Evolutionary conservation across 2,329 filamentous ascomycete species (phyloP), one percentile per base, ranked within the genome.

Genomic region (Plectosphaerella cucumerina): DNA sequence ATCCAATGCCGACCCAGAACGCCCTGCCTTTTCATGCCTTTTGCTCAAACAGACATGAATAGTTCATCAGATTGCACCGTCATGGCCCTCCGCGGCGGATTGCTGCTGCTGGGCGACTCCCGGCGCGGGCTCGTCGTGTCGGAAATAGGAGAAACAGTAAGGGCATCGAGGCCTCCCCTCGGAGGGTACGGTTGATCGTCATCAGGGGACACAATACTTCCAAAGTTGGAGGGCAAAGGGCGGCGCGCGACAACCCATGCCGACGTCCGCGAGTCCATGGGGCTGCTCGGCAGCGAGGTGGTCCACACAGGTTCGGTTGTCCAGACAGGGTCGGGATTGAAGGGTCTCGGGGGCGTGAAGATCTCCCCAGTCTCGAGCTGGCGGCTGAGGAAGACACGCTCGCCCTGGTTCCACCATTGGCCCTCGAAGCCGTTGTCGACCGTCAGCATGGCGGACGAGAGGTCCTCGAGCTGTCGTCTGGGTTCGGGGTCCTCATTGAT

Each of bases 361-460:
- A 71, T 47, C 8, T 51, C 49, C 35, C 50, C 53, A 44, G 31
- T 55, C 46, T n/a, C 48, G 48, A 2, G 35, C 43, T 6, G 51
- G 58, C 23, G 54, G 53, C 41, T 63, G n/a, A 48, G 17, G 10
- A 43, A 20, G 3, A 14, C 34, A 2, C 69, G 62, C 9, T 53
- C 52, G 1, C 76, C 77, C 54, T 76, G 74, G 56, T 80, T 73
- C 77, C 78, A 81, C 77, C 77, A 80, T 61, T 81, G 77, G 54
- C 76, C 73, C 64, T 81, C 78, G 56, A 81, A 81, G 3, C 78
- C 78, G 56, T 80, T 81, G 58, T 81, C 78, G 3, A 81, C 73
- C 3, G 78, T 81, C 66, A 81, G 73, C 70, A 81, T 72, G 35
- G 78, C 78, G 4, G 72, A 70, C 10, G 76, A 77, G 4, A 81